These are phyloP conservation scores for Wallacemonas sp. DNA, from an alignment of 208 protist species.

Conservation along the genomic window DNA sequence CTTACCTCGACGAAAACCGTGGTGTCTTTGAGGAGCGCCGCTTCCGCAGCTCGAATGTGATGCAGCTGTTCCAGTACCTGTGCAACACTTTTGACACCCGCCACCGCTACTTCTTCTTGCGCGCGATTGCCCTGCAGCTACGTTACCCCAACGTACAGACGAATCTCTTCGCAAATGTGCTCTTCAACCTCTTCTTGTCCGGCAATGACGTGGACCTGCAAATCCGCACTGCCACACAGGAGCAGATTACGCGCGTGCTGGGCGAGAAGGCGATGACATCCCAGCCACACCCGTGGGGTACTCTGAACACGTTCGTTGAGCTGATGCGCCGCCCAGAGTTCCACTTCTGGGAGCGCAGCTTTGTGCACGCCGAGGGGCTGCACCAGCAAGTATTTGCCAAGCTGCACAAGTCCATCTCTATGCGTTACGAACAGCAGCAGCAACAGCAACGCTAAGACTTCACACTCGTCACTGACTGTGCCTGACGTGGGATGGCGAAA, in stretches of 20 bases:
- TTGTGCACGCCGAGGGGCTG: constrained; percentile 75
- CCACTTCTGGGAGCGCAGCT: constrained; percentile 95
- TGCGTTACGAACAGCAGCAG: constrained; percentile 33
- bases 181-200: constrained; percentile 97
- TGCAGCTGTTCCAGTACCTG: constrained; percentile 96
- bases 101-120: constrained; percentile 96
- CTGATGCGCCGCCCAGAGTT: constrained; percentile 97
- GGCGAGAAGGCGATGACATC: constrained; percentile 98
- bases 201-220: constrained; percentile 40
- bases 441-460: constrained; percentile 20
- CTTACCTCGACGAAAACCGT: constrained; percentile 50
- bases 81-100: constrained; percentile 91
- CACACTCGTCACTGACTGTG: too few species aligned
- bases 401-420: constrained; percentile 75
- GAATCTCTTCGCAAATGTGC: constrained; percentile 98
- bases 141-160: constrained; percentile 99
- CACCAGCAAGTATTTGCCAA: constrained; percentile 95
- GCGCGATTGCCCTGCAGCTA: constrained; percentile 98
- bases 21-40: constrained; percentile 18
- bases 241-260: constrained; percentile 96
- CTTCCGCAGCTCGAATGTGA: constrained; percentile 75
- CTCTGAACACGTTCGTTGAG: constrained; percentile 99
- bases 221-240: constrained; percentile 92
- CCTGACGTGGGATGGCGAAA: too few species aligned
- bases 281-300: constrained; percentile 98